Percentiles rank a stretch among this genome's conserved stretches.
These are phyloP conservation scores for Primulina huaijiensis DNA, from an alignment of 257 asterid species.

Conservation along the genomic window DNA sequence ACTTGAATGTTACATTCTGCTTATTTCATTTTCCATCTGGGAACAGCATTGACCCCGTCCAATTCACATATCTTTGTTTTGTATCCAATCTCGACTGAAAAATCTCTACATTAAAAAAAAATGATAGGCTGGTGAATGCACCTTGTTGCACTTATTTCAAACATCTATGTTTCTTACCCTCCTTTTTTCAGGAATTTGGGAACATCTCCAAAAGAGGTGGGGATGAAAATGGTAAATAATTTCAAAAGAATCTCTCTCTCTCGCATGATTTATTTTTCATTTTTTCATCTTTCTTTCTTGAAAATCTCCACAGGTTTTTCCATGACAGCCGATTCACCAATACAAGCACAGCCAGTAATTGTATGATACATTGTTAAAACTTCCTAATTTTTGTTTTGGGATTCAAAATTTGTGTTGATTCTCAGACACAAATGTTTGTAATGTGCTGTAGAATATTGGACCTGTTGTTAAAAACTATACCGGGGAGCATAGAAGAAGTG, in stretches of 20 bases:
- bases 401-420: slow-evolving; percentile 19
- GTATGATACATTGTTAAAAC: slow-evolving; percentile 29
- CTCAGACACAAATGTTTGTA: slow-evolving; percentile 14
- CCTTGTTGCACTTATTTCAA: slow-evolving; percentile 16
- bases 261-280: slow-evolving; percentile 12
- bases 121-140: slow-evolving; percentile 15
- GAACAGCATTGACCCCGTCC: slow-evolving; percentile 18
- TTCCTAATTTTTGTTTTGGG: slow-evolving; percentile 3
- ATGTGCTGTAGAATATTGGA: slow-evolving; percentile 43
- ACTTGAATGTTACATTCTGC: slow-evolving; percentile 10
- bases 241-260: slow-evolving; percentile 21
- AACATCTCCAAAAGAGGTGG: slow-evolving; percentile 38
- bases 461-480: slow-evolving; percentile 28
- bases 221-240: slow-evolving; percentile 50
- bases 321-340: slow-evolving; percentile 39
- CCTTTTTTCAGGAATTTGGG: slow-evolving; percentile 50
- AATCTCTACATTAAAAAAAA: not conserved
- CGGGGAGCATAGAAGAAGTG: slow-evolving; percentile 30
- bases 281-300: slow-evolving; percentile 23
- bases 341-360: slow-evolving; percentile 38
- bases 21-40: slow-evolving; percentile 15
- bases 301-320: slow-evolving; percentile 41
- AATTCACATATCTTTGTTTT: slow-evolving; percentile 1
- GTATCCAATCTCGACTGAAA: slow-evolving; percentile 2
- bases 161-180: slow-evolving; percentile 23